Conservation (phyloP, 768 basidiomycete genomes). For the Pisolithus microcarpus region DNA sequence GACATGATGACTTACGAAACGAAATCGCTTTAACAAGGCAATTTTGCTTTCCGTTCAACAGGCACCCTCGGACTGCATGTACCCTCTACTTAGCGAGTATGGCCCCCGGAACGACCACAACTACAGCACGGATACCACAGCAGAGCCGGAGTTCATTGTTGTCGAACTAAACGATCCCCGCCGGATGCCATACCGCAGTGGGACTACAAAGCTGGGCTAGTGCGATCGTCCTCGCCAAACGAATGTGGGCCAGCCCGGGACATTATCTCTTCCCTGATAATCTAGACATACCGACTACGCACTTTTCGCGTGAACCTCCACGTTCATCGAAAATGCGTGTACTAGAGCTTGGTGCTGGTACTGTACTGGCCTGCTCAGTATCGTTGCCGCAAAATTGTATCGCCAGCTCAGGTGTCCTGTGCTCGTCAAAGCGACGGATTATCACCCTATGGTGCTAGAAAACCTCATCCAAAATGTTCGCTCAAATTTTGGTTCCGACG, state of each 20-base stretch:
- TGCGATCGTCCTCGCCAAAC: constrained; percentile 64
- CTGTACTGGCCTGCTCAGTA: constrained; percentile 76
- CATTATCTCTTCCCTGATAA: no score
- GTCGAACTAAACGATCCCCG: constrained; percentile 64
- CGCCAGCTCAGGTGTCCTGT: constrained; percentile 10
- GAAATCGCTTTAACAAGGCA: constrained; percentile 41
- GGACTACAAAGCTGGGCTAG: constrained; percentile 85
- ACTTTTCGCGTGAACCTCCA: background rate
- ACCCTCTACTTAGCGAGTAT: no score
- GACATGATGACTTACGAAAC: constrained; percentile 19
- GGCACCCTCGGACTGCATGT: background rate
- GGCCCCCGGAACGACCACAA: background rate
- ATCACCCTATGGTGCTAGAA: constrained; percentile 63
- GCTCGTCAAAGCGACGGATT: constrained; percentile 65
- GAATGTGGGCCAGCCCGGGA: constrained; percentile 53
- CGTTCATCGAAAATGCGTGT: constrained; percentile 31
- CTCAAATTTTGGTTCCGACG: constrained; percentile 32
- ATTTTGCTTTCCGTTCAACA: constrained; percentile 41
- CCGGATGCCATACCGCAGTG: constrained; percentile 61
- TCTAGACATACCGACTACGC: constrained; percentile 12
- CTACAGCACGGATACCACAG: background rate
- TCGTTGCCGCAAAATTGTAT: constrained; percentile 50
- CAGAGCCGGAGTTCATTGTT: constrained; percentile 19
- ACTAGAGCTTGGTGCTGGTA: constrained; percentile 81
- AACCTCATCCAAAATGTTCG: constrained; percentile 59